A percentile compares a stretch with the other conserved stretches of the same genome.
phyloP scores from a whole-genome alignment of 805 yeast species.

The Candida nanaspora region DNA sequence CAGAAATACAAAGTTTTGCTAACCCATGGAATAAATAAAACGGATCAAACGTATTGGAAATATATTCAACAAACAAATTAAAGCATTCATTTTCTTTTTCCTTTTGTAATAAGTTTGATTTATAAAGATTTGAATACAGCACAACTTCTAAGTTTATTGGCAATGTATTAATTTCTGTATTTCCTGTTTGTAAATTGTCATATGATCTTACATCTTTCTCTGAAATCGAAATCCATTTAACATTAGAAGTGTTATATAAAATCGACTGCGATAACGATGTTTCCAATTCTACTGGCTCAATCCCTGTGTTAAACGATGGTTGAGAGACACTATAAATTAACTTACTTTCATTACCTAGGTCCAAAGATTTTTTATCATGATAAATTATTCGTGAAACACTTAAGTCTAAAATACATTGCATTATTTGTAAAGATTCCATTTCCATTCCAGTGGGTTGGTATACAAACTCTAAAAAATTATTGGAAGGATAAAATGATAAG shows the following conservation, averaged over 20 bases:
- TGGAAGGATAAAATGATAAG: too few species aligned
- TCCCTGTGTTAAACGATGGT: too few species aligned
- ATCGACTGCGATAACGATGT: neutral
- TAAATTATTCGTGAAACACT: too few species aligned
- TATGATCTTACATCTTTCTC: neutral
- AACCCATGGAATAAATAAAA: neutral
- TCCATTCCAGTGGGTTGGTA: too few species aligned
- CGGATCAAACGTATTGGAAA: neutral
- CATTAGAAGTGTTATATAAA: neutral
- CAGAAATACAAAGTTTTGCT: neutral
- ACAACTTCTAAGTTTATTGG: neutral
- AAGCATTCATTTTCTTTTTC: too few species aligned
- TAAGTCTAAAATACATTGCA: too few species aligned
- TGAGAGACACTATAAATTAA: too few species aligned
- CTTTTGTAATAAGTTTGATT: too few species aligned
- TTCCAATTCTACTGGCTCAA: neutral
- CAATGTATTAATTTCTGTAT: neutral
- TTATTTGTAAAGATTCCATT: too few species aligned
- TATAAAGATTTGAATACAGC: neutral
- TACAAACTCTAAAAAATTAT: too few species aligned
- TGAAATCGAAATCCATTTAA: neutral
- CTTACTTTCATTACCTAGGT: too few species aligned
- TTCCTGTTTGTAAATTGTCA: neutral
- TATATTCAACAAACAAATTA: neutral
- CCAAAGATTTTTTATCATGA: too few species aligned